Evolutionary conservation across 805 yeast genomes (phyloP).

Genomic region (Nakazawaea siamensis): DNA sequence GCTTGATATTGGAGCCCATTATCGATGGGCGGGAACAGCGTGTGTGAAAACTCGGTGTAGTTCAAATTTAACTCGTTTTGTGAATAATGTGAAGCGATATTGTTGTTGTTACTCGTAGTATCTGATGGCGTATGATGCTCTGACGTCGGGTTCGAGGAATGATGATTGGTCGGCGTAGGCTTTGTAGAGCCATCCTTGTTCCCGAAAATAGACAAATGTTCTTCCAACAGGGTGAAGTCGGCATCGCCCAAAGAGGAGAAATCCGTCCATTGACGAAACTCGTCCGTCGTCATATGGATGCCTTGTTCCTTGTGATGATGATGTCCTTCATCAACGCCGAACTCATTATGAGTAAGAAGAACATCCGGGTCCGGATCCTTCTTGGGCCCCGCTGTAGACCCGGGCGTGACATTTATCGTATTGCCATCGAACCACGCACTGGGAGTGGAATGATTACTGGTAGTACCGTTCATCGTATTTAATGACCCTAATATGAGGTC

Average conservation of each 20-base stretch:
- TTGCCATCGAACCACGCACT: neutral
- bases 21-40: conserved; percentile 7
- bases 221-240: conserved; percentile 7
- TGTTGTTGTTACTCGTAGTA: neutral
- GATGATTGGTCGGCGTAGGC: neutral
- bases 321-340: no score
- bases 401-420: neutral
- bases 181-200: neutral
- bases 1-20: neutral
- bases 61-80: neutral
- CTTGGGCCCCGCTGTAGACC: neutral
- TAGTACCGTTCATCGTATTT: neutral
- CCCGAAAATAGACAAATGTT: conserved; percentile 2
- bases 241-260: conserved; percentile 6
- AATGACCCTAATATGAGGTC: no score
- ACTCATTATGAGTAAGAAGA: no score
- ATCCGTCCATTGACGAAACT: conserved; percentile 4
- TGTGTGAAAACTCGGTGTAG: conserved; percentile 8
- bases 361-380: no score
- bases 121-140: neutral
- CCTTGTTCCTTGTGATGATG: no score
- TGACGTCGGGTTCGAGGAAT: no score
- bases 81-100: no score
- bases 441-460: neutral
- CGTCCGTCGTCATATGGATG: neutral